Evolutionary conservation across 306 rosid species (phyloP).

Genomic region (Casuarina glauca): DNA sequence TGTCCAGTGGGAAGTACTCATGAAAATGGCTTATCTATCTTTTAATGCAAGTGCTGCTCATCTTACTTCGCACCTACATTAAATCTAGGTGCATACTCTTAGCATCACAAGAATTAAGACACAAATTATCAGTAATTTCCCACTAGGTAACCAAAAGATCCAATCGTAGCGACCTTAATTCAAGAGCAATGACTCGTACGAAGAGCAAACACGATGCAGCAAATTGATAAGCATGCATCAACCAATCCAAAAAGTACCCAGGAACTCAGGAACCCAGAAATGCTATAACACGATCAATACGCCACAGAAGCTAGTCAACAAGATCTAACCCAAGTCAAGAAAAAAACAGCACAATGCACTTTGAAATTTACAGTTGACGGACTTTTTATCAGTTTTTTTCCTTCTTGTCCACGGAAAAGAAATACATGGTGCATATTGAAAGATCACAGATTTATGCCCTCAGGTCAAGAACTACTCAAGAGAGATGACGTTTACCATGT

Average conservation of each 20-base stretch:
- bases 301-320: not conserved
- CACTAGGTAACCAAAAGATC: not conserved
- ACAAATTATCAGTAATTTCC: not conserved
- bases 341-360: not conserved
- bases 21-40: not conserved
- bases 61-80: not conserved
- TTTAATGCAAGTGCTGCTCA: not conserved
- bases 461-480: not conserved
- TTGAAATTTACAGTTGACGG: not conserved
- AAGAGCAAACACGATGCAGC: not conserved
- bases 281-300: not conserved
- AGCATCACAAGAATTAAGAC: slow-evolving; percentile 1
- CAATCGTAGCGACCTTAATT: not conserved
- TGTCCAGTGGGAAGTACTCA: not conserved
- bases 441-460: not conserved
- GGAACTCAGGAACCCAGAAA: not conserved
- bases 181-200: not conserved
- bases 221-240: not conserved
- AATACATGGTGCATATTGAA: not conserved
- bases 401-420: not conserved
- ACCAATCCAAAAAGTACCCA: not conserved
- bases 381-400: not conserved
- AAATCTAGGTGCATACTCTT: not conserved
- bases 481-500: not conserved
- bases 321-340: not conserved